Percentiles rank a stretch among this genome's conserved stretches.
phyloP scores from a whole-genome alignment of 805 yeast species.

The Lipomyces japonicus region DNA sequence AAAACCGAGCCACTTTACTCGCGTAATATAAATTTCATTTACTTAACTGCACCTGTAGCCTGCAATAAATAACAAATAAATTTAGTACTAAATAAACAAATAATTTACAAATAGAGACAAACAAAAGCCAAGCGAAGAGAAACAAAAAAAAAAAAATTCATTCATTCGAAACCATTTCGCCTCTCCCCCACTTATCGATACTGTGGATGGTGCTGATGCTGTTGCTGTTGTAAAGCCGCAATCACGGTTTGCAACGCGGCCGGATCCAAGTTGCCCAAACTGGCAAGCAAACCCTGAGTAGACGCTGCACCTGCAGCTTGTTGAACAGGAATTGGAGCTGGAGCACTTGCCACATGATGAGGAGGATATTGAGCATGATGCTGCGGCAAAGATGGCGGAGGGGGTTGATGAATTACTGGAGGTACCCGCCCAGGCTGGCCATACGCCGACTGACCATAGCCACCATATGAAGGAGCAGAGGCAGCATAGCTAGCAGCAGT shows the following conservation, averaged over 20 bases:
- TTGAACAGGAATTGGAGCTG: background rate
- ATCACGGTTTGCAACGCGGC: constrained; percentile 58
- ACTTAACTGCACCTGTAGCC: no score
- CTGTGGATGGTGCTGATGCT: constrained; percentile 17
- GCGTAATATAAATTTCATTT: no score
- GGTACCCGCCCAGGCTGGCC: no score
- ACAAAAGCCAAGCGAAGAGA: no score
- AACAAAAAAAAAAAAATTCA: no score
- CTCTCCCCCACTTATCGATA: background rate
- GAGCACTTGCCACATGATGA: constrained; percentile 2
- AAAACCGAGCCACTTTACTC: no score
- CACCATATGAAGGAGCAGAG: constrained; percentile 3
- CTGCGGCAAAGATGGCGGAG: constrained; percentile 1
- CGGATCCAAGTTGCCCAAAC: constrained; percentile 75
- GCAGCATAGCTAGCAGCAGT: background rate
- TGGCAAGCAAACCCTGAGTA: constrained; percentile 29
- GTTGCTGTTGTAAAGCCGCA: constrained; percentile 32
- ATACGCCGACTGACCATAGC: background rate
- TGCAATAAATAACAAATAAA: no score
- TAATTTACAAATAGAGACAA: no score
- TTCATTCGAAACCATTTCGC: no score
- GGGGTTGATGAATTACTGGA: background rate
- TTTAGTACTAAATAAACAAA: no score
- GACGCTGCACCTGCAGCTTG: constrained; percentile 1
- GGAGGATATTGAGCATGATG: constrained; percentile 7